A percentile compares a stretch with the other conserved stretches of the same genome.
These are phyloP conservation scores for Calocybe gangraenosa DNA, from an alignment of 768 basidiomycete species.

Conservation along the genomic window DNA sequence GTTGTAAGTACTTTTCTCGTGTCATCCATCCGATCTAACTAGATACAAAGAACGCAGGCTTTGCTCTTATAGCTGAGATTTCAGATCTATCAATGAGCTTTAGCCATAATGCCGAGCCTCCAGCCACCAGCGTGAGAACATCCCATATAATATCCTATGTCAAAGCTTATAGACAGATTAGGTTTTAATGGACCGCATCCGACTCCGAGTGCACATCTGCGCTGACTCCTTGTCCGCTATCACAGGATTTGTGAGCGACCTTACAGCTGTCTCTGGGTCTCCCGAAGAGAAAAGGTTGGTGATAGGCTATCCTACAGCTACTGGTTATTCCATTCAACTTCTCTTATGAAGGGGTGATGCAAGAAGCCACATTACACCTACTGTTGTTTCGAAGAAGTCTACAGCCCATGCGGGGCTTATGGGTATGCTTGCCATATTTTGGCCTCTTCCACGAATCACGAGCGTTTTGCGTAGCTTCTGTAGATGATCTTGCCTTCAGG, in stretches of 20 bases:
- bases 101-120: slow-evolving; percentile 26
- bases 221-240: slow-evolving; percentile 71
- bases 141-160: background rate
- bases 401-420: slow-evolving; percentile 24
- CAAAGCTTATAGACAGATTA: slow-evolving; percentile 21
- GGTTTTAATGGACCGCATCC: slow-evolving; percentile 53
- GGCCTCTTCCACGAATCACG: background rate
- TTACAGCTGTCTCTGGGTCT: slow-evolving; percentile 40
- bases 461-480: slow-evolving; percentile 42
- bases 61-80: slow-evolving; percentile 64
- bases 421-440: slow-evolving; percentile 23
- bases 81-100: slow-evolving; percentile 43
- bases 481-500: slow-evolving; percentile 83
- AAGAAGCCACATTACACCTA: slow-evolving; percentile 16
- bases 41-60: slow-evolving; percentile 51
- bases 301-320: slow-evolving; percentile 5
- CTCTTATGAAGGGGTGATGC: slow-evolving; percentile 16
- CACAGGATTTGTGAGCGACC: slow-evolving; percentile 48
- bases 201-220: slow-evolving; percentile 63
- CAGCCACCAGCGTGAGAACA: slow-evolving; percentile 32
- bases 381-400: slow-evolving; percentile 26
- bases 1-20: slow-evolving; percentile 43
- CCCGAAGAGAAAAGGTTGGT: slow-evolving; percentile 25
- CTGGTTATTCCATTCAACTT: background rate
- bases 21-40: background rate